Base-by-base conservation (phyloP, 352 stramenopile genomes). In the Globisporangium okanoganense region DNA sequence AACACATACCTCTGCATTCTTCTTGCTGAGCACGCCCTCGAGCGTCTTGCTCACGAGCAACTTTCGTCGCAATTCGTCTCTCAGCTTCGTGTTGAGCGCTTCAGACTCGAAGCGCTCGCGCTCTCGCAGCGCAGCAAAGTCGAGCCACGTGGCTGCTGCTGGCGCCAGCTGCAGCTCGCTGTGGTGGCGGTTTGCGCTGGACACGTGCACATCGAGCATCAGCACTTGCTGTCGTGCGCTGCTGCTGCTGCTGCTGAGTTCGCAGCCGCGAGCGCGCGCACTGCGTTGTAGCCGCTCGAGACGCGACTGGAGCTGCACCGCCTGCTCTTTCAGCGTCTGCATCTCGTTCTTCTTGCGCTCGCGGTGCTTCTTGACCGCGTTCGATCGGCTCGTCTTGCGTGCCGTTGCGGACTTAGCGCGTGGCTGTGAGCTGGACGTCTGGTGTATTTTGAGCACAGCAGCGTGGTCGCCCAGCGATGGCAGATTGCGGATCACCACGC, bases 291-390 rank as follows among this genome's bases (percentile, higher is more conserved):
- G 10, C 8, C 35, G 38, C 9, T 38, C 54, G 38, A 60, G 38
- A n/a, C 29, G 54, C 25, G 54, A 22, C 25, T 60, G 38, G 27
- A 60, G 54, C 25, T 24, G 24, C 5, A 22, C 25, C 14, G 27
- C 27, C 14, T 60, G 38, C 1, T 51, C 40, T 18, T 40, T 38
- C 54, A 60, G 27, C 14, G 16, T 50, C 54, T 50, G 22, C 7
- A 40, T 18, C 40, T 60, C 54, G 20, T 41, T 43, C 36, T 60
- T 60, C 40, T 41, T 60, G 54, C 54, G 54, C 16, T 29, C 40
- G 18, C 40, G 54, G 25, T 40, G 24, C 54, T 50, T 60, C 38
- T 51, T 60, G 25, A 22, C 38, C 25, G 16, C 40, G 13, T 1
- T 7, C 18, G 16, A 16, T 0, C 16, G 38, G 5, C 54, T 51